Conservation (phyloP, 768 basidiomycete genomes). For the Lactarius tabidus region DNA sequence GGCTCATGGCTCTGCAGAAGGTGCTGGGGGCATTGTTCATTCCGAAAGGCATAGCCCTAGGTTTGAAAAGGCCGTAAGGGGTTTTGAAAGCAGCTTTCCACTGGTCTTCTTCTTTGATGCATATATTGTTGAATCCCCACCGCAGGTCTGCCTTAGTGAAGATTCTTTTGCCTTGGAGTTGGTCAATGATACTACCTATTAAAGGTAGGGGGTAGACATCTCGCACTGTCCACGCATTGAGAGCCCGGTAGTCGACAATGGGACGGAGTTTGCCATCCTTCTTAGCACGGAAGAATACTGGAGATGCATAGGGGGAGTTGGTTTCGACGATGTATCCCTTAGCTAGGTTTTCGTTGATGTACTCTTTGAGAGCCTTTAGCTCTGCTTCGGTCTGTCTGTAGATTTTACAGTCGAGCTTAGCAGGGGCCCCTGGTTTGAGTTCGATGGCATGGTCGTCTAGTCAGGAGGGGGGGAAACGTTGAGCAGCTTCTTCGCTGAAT, state of each 20-base stretch:
- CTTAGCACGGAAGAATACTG: not conserved
- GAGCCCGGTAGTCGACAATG: not conserved
- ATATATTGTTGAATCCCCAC: too few species aligned
- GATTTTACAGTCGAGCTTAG: not conserved
- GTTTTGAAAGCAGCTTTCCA: too few species aligned
- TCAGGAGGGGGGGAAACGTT: not conserved
- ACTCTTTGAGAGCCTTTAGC: not conserved
- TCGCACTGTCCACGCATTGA: not conserved
- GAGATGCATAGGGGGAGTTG: not conserved
- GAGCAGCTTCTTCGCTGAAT: not conserved
- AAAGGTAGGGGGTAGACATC: not conserved
- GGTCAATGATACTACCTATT: not conserved
- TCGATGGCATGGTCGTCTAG: not conserved
- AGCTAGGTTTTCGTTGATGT: not conserved
- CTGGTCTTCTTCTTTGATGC: too few species aligned
- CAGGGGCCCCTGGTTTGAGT: fast-evolving
- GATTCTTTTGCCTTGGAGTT: not conserved
- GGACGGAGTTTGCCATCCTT: not conserved
- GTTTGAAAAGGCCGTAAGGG: too few species aligned
- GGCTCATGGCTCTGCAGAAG: too few species aligned
- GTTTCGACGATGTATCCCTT: not conserved
- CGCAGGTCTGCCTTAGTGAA: not conserved
- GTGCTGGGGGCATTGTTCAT: too few species aligned
- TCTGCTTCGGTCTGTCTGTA: not conserved
- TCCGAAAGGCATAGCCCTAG: too few species aligned